Evolutionary conservation across 2,329 filamentous ascomycete genomes (phyloP), one percentile per base, ranked within the genome.

Genomic region (Pseudocercospora eumusae): DNA sequence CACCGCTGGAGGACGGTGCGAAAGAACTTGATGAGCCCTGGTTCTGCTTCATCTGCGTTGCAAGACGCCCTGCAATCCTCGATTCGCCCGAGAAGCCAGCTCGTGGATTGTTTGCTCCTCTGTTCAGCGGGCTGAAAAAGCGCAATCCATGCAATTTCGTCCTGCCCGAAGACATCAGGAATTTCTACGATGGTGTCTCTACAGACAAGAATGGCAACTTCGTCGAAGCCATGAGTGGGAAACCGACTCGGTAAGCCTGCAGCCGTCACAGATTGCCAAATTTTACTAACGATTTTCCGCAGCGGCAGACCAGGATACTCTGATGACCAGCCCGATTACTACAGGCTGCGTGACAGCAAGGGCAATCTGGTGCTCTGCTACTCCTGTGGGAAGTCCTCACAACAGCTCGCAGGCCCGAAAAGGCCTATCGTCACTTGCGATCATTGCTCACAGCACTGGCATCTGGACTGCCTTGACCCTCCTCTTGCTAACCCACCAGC

Each of bases 401-500:
- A 66, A 42, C 61, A 57, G 18, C 54, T 54, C n/a, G 49, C 57
- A 11, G 27, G 45, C 50, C 79, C 79, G 65, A 83, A 83, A 69
- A 86, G 89, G 25, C 85, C 88, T 68, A 92, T 98, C 70, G 89
- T 97, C 68, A 87, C 89, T 50, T 99, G 93, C 79, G 92, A 92
- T 75, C 86, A 84, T 71, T 99, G 93, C 77, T 82, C 85, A 11
- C 83, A 91, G 33, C 84, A 88, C 72, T 99, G 93, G 90, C 95
- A 99, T 78, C 81, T 96, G 56, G 93, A 98, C 76, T 99, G 95
- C 77, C 80, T 96, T 15, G 88, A 96, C 73, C 91, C 92, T 27
- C 93, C 93, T 33, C 79, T 93, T 72, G 87, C 92, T 33, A 86
- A 90, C 59, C 90, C 92, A 42, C 93, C 93, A 10, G 83, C 87